phyloP scores from a whole-genome alignment of 306 rosid species.

The Vigna unguiculata region DNA sequence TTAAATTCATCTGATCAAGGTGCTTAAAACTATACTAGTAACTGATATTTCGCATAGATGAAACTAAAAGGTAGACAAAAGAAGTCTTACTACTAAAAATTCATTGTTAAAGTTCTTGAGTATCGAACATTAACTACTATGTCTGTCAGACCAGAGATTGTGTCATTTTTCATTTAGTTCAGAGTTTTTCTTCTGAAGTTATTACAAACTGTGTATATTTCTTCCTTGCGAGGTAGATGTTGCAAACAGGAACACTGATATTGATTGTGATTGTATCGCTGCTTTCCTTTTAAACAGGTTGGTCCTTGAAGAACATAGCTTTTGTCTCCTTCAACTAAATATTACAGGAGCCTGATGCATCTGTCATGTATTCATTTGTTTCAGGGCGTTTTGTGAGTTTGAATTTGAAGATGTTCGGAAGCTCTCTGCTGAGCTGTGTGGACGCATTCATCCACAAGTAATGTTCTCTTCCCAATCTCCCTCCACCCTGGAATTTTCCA shows the following conservation, averaged over 20 bases:
- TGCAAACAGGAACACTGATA: slow-evolving; percentile 52
- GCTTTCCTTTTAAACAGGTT: slow-evolving; percentile 74
- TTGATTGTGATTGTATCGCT: slow-evolving; percentile 58
- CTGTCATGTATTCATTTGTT: slow-evolving; percentile 8
- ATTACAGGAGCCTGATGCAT: slow-evolving; percentile 38
- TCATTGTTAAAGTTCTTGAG: not conserved
- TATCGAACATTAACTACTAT: slow-evolving; percentile 1
- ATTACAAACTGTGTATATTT: slow-evolving; percentile 16
- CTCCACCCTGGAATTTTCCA: not conserved
- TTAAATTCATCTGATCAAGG: slow-evolving; percentile 8
- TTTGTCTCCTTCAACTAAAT: slow-evolving; percentile 31
- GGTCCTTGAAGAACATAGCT: slow-evolving; percentile 25
- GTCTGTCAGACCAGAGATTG: slow-evolving; percentile 15
- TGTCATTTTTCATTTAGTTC: not conserved
- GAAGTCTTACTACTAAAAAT: slow-evolving; percentile 17
- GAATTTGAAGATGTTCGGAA: slow-evolving; percentile 90
- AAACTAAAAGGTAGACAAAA: slow-evolving; percentile 20
- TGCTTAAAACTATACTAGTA: slow-evolving; percentile 18
- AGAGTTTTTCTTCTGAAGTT: slow-evolving; percentile 34
- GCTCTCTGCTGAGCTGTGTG: slow-evolving; percentile 94
- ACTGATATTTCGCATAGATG: slow-evolving; percentile 6
- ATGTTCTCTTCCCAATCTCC: not conserved
- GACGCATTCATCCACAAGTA: slow-evolving; percentile 94
- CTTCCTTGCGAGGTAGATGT: slow-evolving; percentile 41
- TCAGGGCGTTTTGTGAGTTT: slow-evolving; percentile 75